Evolutionary conservation across 2,329 filamentous ascomycete species (phyloP).

Genomic region (Metarhizium rileyi): DNA sequence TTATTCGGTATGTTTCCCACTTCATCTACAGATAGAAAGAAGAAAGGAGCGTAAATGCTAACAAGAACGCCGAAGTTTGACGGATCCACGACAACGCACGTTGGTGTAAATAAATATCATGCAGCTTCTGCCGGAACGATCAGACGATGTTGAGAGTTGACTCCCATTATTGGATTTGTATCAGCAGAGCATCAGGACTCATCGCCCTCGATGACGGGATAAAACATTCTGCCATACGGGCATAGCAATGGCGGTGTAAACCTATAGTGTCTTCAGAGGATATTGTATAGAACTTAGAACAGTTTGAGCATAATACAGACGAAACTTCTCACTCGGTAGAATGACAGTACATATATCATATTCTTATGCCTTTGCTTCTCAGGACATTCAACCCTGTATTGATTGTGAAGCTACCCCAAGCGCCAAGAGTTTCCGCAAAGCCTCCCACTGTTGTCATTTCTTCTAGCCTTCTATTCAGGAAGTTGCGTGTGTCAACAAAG

Average conservation of each 20-base stretch:
- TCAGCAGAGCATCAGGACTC: not conserved
- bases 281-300: not conserved
- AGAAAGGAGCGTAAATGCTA: not conserved
- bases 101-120: constrained; percentile 17
- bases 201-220: not conserved
- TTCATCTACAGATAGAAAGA: not conserved
- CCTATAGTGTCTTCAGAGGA: not conserved
- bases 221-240: not conserved
- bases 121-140: no score
- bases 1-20: constrained; percentile 51
- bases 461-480: constrained; percentile 64
- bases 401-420: constrained; percentile 78
- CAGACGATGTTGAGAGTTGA: not conserved
- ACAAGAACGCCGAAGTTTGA: constrained; percentile 31
- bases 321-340: not conserved
- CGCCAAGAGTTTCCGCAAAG: constrained; percentile 51
- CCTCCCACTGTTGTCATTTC: constrained; percentile 57
- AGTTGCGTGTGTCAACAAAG: constrained; percentile 70
- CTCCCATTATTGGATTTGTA: not conserved
- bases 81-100: constrained; percentile 48
- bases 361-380: constrained; percentile 76
- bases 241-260: not conserved
- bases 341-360: constrained; percentile 37
- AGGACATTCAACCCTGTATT: constrained; percentile 70
- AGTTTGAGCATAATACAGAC: not conserved